These are phyloP conservation scores for Blastobotrys capitulatus DNA, from an alignment of 1,139 yeast species.

Conservation along the genomic window DNA sequence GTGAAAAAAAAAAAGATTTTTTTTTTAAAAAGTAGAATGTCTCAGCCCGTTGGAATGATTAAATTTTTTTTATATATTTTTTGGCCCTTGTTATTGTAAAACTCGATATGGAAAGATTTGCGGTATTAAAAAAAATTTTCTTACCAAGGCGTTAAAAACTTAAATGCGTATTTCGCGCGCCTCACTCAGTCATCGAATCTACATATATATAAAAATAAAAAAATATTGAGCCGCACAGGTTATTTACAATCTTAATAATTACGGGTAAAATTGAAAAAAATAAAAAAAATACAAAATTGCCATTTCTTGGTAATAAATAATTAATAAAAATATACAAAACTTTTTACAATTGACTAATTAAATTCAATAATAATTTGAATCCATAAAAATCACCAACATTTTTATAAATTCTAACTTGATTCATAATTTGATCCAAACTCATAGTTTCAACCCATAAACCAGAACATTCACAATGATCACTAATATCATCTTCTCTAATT, in stretches of 20 bases:
- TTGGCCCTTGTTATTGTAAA: not conserved
- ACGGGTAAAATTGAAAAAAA: no score
- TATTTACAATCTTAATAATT: no score
- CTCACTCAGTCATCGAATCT: no score
- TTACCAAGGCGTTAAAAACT: not conserved
- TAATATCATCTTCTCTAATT: constrained; percentile 63
- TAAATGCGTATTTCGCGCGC: no score
- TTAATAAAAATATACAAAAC: not conserved
- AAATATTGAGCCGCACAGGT: no score
- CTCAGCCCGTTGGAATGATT: no score
- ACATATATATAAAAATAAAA: no score
- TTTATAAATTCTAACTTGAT: constrained; percentile 44
- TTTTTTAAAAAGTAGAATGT: no score
- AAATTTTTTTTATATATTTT: no score
- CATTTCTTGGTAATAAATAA: no score
- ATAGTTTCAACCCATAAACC: constrained; percentile 74
- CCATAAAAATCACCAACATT: constrained; percentile 60
- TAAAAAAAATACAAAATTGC: not conserved
- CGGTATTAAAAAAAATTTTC: not conserved
- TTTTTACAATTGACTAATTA: constrained; percentile 22
- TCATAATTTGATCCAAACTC: constrained; percentile 41
- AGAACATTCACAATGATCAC: constrained; percentile 78
- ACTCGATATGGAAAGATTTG: not conserved
- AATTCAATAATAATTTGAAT: constrained; percentile 53
- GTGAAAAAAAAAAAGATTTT: no score